Base-by-base conservation (phyloP, 1,139 yeast species). In the Yamadazyma kanchanaburiensis region DNA sequence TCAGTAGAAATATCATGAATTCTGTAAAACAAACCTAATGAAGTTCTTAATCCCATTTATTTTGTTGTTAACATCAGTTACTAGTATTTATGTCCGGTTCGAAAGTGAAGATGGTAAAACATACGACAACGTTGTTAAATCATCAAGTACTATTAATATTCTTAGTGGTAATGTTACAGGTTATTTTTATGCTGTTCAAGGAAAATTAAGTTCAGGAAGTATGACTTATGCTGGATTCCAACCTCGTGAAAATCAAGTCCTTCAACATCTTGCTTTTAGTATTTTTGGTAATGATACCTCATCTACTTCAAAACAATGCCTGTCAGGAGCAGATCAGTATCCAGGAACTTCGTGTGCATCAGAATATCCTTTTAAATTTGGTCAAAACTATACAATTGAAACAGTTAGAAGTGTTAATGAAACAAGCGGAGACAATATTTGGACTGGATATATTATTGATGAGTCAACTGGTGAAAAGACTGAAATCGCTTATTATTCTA, bases 281-380 rank as follows among this genome's bases (percentile, higher is more conserved):
- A 38, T 18, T 15, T 33, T 41, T 30, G 41, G 39, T 10, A 20
- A 26, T 2, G 39, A 36, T 7, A 29, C 40, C 14, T 4, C 4
- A 10, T 15, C 29, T 9, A 25, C 23, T 15, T 27, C 29, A 15
- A 32, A 25, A 8, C 19, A 26, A 15, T 40, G 44, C 22, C 4
- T n/a, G 7, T 19, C 10, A 23, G 42, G 40, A 11, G 42, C 44
- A 5, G 43, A 39, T 26, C 29, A 32, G 15, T 43, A 40, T 2
- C 4, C 14, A 15, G 44, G 44, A 2, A 34, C 32, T 1, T 31
- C 40, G 3, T 39, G 43, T 21, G 24, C 30, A 9, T 9, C 18
- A 6, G 34, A 31, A 25, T 37, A 25, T 12, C 36, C 34, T 12
- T 40, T 41, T 40, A 29, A 37, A 24, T 37, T 39, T 17, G 32